A percentile compares a stretch with the other conserved stretches of the same genome.
Evolutionary conservation across 768 basidiomycete genomes (phyloP).

Genomic region (Rhodocollybia butyracea): DNA sequence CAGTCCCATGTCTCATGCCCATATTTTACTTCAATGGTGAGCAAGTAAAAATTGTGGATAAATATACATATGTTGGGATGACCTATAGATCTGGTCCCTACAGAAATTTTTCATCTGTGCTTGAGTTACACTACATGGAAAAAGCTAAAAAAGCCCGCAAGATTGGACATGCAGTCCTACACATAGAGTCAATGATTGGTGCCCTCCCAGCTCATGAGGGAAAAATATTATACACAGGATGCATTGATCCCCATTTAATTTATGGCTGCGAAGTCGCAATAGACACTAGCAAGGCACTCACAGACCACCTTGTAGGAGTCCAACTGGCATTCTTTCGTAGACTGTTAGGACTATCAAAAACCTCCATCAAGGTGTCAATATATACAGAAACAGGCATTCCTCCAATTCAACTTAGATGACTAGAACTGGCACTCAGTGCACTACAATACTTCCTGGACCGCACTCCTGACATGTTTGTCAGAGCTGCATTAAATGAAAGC

Average conservation of each 20-base stretch:
- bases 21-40: background rate
- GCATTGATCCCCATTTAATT: constrained; percentile 5
- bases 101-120: constrained; percentile 11
- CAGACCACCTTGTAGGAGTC: background rate
- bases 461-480: too few species aligned
- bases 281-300: background rate
- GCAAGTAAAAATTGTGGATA: background rate
- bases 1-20: background rate
- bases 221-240: constrained; percentile 8
- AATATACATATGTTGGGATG: constrained; percentile 10
- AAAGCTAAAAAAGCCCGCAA: constrained; percentile 12
- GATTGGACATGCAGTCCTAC: constrained; percentile 7
- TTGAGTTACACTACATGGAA: constrained; percentile 8
- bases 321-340: too few species aligned
- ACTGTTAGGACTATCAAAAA: constrained; percentile 1
- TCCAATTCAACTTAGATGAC: too few species aligned
- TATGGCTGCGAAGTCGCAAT: constrained; percentile 6
- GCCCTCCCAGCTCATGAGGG: constrained; percentile 10
- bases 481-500: too few species aligned
- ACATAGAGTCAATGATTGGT: too few species aligned
- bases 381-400: constrained; percentile 18
- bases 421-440: too few species aligned
- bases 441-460: too few species aligned
- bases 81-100: background rate
- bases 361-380: background rate